Percentiles rank a stretch among this genome's conserved stretches.
phyloP scores from a whole-genome alignment of 148 eudicot genomes.

The Silene uniflora region DNA sequence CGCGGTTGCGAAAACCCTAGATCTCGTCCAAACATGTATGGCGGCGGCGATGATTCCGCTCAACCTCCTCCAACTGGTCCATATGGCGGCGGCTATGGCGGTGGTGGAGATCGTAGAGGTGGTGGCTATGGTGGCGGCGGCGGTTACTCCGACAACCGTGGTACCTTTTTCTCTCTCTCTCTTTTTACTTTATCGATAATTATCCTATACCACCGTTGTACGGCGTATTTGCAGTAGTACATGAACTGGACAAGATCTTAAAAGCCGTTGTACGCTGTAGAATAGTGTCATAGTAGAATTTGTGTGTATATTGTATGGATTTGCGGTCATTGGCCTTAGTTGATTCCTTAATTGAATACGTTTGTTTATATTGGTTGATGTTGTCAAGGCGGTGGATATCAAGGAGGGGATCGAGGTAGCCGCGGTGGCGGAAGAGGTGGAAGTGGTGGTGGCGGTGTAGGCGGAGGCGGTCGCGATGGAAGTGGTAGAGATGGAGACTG shows the following conservation, averaged over 20 bases:
- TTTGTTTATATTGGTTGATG: background rate
- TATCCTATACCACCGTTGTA: no score
- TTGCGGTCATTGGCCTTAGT: background rate
- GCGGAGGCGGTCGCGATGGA: slow-evolving; percentile 64
- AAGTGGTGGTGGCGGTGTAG: slow-evolving; percentile 32
- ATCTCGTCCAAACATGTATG: slow-evolving; percentile 50
- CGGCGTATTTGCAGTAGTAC: no score
- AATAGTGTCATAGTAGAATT: no score
- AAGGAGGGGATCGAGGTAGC: slow-evolving; percentile 51
- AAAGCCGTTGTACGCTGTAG: no score
- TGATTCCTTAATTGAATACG: background rate
- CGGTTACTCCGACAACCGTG: slow-evolving; percentile 44
- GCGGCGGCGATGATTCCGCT: slow-evolving; percentile 63
- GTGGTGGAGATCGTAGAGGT: slow-evolving; percentile 24
- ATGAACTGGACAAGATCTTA: no score
- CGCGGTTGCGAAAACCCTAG: slow-evolving; percentile 33
- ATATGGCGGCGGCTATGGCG: slow-evolving; percentile 32
- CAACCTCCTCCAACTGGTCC: slow-evolving; percentile 42
- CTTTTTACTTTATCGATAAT: background rate
- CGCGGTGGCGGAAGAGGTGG: slow-evolving; percentile 38
- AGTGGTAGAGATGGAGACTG: slow-evolving; percentile 91
- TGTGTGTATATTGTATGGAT: background rate
- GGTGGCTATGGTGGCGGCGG: slow-evolving; percentile 37
- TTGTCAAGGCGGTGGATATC: slow-evolving; percentile 48
- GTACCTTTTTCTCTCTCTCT: slow-evolving; percentile 16